Conservation (phyloP, 257 asterid species). For the Solanum tacnaense region DNA sequence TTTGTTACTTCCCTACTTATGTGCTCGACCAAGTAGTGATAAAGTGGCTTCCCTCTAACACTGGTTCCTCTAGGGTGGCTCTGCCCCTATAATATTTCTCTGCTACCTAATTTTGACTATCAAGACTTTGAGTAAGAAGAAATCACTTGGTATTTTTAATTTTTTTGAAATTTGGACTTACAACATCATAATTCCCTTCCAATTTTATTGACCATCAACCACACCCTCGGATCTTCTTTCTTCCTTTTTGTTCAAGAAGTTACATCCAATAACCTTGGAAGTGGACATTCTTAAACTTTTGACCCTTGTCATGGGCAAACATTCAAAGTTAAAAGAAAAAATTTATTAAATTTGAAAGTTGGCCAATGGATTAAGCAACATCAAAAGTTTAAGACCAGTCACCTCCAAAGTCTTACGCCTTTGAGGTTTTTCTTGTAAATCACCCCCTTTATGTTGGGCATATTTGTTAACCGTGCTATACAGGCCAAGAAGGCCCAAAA, state of each 20-base stretch:
- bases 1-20: too few species aligned
- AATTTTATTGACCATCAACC: background rate
- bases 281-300: background rate
- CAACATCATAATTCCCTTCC: rapidly evolving
- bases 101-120: background rate
- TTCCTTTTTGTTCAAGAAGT: background rate
- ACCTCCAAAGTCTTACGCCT: background rate
- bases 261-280: background rate
- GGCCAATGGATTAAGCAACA: background rate
- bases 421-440: background rate
- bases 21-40: too few species aligned
- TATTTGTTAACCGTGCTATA: background rate
- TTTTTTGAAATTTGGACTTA: background rate
- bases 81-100: background rate
- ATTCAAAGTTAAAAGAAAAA: background rate
- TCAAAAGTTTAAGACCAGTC: background rate
- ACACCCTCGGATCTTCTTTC: background rate
- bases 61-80: background rate
- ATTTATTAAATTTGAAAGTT: background rate
- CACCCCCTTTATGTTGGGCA: background rate
- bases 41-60: background rate
- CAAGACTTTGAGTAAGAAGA: background rate
- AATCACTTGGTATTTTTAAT: too few species aligned
- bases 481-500: background rate
- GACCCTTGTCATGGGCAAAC: background rate